Base-by-base conservation (phyloP, 1,139 yeast species). In the Chernovozyma sophiae-reginae region DNA sequence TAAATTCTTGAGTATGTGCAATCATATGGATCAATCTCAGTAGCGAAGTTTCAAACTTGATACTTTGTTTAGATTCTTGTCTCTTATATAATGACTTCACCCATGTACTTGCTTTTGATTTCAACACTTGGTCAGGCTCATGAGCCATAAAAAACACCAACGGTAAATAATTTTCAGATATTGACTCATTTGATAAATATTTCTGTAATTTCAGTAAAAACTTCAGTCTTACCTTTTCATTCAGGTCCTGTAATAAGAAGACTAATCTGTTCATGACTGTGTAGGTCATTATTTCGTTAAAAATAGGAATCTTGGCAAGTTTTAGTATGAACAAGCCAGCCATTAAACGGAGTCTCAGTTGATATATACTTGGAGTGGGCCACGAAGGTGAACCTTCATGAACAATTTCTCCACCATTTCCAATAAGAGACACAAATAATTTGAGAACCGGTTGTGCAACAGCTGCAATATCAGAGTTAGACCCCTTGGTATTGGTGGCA, bases 341-440 rank as follows among this genome's bases (percentile, higher is more conserved):
- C 20, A 66, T 69, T 8, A 85, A 62, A 44, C 95, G 70, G 30
- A 89, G 59, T 44, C 78, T 74, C 44, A 79, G 71, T 47, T 81
- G 82, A 49, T 66, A 79, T 22, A 60, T 58, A 26, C 58, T 63
- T 6, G 96, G 95, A 0, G 96, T 84, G 6, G 29, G 29, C 29
- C 29, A 26, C 6, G 29, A 7, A 6, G 12, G 18, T 12, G 65
- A 58, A 32, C 66, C 65, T 19, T 69, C 68, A 20, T 74, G 67
- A 3, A 81, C 76, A 20, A 89, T 72, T 51, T 89, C 96, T n/a
- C 96, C 96, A 33, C 85, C 84, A 53, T 83, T 83, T 3, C 81
- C 77, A 33, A 89, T 76, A 25, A 85, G 63, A 2, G 90, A 77
- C 30, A 76, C 66, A 31, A 87, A 66, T 29, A 86, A 60, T 46